Percentiles rank a stretch among this genome's conserved stretches.
Evolutionary conservation across 1,284 basidiomycete species (phyloP).

Genomic region (Testicularia cyperi): DNA sequence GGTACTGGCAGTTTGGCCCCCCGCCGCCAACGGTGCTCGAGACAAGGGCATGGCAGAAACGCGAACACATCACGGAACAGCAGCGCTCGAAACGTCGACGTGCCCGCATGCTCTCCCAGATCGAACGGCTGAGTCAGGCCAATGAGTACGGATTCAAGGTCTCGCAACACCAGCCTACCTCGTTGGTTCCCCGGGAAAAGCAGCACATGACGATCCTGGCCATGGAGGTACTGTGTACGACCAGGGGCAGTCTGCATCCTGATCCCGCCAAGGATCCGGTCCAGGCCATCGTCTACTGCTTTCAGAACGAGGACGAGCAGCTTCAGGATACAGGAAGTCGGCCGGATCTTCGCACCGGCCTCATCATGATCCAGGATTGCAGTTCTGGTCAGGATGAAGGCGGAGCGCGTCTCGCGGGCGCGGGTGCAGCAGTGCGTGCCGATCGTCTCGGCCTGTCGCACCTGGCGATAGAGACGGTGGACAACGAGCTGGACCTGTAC

Average conservation of each 20-base stretch:
- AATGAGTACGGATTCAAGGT: constrained; percentile 66
- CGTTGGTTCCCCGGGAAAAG: constrained; percentile 65
- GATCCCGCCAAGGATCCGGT: constrained; percentile 74
- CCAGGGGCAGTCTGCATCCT: constrained; percentile 69
- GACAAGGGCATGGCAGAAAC: constrained; percentile 28
- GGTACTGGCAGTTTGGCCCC: constrained; percentile 49
- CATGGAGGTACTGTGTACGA: constrained; percentile 82
- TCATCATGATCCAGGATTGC: constrained; percentile 43
- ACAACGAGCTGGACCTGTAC: constrained; percentile 78
- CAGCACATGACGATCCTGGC: constrained; percentile 79
- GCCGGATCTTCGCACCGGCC: constrained; percentile 41
- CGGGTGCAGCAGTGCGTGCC: too few species aligned
- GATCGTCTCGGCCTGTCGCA: constrained; percentile 42
- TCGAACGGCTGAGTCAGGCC: constrained; percentile 74
- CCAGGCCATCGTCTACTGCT: constrained; percentile 71
- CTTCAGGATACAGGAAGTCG: constrained; percentile 42
- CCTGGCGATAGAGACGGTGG: constrained; percentile 66
- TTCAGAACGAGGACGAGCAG: constrained; percentile 66
- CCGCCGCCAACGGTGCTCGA: constrained; percentile 43
- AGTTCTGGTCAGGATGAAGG: too few species aligned
- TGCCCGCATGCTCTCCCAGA: constrained; percentile 63
- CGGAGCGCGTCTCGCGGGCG: too few species aligned
- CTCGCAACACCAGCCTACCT: constrained; percentile 39
- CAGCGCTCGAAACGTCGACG: constrained; percentile 21
- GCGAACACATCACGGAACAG: constrained; percentile 19